Evolutionary conservation across 164 flowering plant species (phyloP), one percentile per base, ranked within the genome.

Genomic region (Piper longum): DNA sequence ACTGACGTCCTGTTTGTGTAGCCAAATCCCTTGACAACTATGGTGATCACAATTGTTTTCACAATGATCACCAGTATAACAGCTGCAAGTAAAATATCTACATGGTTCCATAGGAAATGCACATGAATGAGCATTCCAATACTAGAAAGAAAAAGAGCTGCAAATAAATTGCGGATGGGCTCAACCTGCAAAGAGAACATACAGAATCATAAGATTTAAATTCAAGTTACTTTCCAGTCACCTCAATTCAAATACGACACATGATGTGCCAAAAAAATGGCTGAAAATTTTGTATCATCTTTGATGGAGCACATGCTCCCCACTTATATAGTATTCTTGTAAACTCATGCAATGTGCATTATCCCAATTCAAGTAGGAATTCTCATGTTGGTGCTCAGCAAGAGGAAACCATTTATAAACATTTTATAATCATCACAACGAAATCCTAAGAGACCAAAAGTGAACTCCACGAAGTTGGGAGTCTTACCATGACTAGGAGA

Each of bases 61-160:
- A 86, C 64, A 43, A 89, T 76, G 67, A 91, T 79, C 71, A 91
- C 98, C 77, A 91, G 70, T 64, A 91, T 73, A 60, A 91, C 96
- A 60, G 98, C 77, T 57, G 98, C 98, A 52, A 91, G 79, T 71
- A 91, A 82, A 58, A 91, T 87, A 78, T 91, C 98, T 64, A 89
- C 88, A 62, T 91, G 98, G 69, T 85, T 87, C 98, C 98, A 91
- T 41, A 91, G 92, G 75, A 91, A 91, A 65, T 89, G 98, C 58
- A 85, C 92, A 79, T 87, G 91, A 68, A 91, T 91, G 58, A 91
- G 78, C 98, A 91, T 91, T 71, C 98, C 98, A 72, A 91, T 91
- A 79, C 98, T 91, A 66, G 98, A 87, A 57, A 91, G 95, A 68
- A 91, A 91, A 70, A 91, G 89, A 63, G 96, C 98, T 57, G 98